Percentiles rank a stretch among this genome's conserved stretches.
Evolutionary conservation across 106 monocot genomes (phyloP).

Genomic region (Allium sativum): DNA sequence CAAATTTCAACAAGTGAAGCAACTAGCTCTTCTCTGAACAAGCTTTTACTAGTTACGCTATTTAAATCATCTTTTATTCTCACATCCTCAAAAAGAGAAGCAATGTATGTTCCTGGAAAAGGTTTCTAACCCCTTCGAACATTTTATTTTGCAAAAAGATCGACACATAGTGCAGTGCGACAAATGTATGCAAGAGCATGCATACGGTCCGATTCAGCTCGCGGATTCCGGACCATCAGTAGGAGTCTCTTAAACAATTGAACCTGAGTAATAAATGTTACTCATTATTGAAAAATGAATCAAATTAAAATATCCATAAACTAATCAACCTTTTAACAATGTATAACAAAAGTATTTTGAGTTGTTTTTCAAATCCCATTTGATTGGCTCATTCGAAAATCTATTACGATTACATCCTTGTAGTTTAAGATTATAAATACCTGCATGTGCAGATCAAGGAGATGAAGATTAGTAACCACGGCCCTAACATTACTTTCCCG

Average conservation of each 20-base stretch:
- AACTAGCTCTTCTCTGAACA: slow-evolving; percentile 94
- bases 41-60: slow-evolving; percentile 77
- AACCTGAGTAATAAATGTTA: slow-evolving; percentile 40
- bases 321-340: background rate
- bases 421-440: slow-evolving; percentile 12
- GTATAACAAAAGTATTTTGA: no score
- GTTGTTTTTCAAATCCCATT: no score
- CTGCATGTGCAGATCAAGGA: slow-evolving; percentile 98
- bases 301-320: background rate
- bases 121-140: slow-evolving; percentile 95
- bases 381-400: no score
- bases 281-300: background rate
- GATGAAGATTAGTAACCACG: slow-evolving; percentile 86
- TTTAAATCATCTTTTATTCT: slow-evolving; percentile 93
- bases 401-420: no score
- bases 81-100: slow-evolving; percentile 89
- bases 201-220: slow-evolving; percentile 99
- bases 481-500: slow-evolving; percentile 93
- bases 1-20: slow-evolving; percentile 98
- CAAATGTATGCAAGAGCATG: slow-evolving; percentile 97
- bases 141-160: slow-evolving; percentile 99
- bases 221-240: slow-evolving; percentile 88
- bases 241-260: slow-evolving; percentile 91
- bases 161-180: slow-evolving; percentile 96
- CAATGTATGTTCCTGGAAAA: slow-evolving; percentile 89